Conservation (phyloP, 495 filamentous ascomycete genomes). For the Hypoxylon subgilvum region DNA sequence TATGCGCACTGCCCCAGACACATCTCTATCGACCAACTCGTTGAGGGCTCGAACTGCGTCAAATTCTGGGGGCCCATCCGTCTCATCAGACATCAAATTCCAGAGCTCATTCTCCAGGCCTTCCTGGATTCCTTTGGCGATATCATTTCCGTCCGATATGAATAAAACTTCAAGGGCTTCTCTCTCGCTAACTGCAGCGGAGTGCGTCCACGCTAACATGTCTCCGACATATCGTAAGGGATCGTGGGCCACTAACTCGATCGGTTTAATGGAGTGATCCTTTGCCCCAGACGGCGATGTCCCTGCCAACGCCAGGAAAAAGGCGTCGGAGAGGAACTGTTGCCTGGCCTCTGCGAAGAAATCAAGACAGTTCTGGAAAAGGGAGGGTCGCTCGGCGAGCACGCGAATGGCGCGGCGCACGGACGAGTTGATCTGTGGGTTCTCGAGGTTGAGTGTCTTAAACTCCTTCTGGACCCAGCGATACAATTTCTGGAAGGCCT, state of each 20-base stretch:
- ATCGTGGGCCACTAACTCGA: constrained; percentile 92
- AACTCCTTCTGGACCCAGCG: constrained; percentile 94
- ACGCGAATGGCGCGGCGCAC: constrained; percentile 86
- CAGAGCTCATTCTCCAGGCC: constrained; percentile 88
- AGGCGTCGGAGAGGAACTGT: constrained; percentile 83
- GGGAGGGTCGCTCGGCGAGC: constrained; percentile 82
- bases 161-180: constrained; percentile 93
- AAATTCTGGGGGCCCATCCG: constrained; percentile 60
- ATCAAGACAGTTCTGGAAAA: constrained; percentile 94
- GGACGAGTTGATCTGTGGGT: constrained; percentile 85
- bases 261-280: constrained; percentile 75
- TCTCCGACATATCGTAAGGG: constrained; percentile 91
- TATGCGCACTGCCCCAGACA: constrained; percentile 76
- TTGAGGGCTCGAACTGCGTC: constrained; percentile 84
- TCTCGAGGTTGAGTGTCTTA: constrained; percentile 90
- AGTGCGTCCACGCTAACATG: constrained; percentile 98
- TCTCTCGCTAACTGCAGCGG: constrained; percentile 87
- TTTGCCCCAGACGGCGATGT: constrained; percentile 53
- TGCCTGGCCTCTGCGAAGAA: constrained; percentile 92
- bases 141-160: constrained; percentile 88
- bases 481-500: constrained; percentile 92
- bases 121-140: constrained; percentile 82
- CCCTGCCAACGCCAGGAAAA: constrained; percentile 89
- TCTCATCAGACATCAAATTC: constrained; percentile 66
- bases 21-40: constrained; percentile 84